Evolutionary conservation across 1,139 yeast genomes (phyloP).

Genomic region (Saccharomyces hybrid): DNA sequence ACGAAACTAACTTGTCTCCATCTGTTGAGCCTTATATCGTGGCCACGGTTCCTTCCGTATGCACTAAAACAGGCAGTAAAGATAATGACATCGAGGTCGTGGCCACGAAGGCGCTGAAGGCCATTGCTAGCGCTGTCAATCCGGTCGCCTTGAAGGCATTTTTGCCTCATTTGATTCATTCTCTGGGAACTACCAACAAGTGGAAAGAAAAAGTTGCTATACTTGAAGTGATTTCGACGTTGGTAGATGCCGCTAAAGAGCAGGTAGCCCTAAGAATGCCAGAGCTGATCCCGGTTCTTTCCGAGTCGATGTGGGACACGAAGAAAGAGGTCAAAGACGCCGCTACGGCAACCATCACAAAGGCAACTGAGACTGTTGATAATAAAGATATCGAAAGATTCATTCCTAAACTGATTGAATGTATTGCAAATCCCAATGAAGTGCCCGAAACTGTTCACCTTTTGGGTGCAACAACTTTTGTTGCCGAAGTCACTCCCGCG

Average conservation of each 20-base stretch:
- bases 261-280: slow-evolving; percentile 98
- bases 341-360: slow-evolving; percentile 89
- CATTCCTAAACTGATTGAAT: slow-evolving; percentile 92
- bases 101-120: slow-evolving; percentile 65
- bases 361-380: slow-evolving; percentile 93
- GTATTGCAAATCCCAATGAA: slow-evolving; percentile 92
- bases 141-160: slow-evolving; percentile 87
- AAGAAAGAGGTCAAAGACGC: slow-evolving; percentile 95
- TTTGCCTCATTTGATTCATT: slow-evolving; percentile 67
- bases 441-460: slow-evolving; percentile 97
- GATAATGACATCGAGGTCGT: slow-evolving; percentile 60
- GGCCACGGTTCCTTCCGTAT: slow-evolving; percentile 57
- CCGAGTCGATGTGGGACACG: slow-evolving; percentile 99
- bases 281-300: slow-evolving; percentile 92
- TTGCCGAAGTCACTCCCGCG: slow-evolving; percentile 98
- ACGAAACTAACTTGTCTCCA: slow-evolving; percentile 70
- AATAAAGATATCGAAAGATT: slow-evolving; percentile 99
- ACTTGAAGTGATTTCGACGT: slow-evolving; percentile 69
- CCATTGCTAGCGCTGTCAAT: slow-evolving; percentile 73
- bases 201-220: slow-evolving; percentile 97
- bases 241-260: slow-evolving; percentile 88
- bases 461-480: slow-evolving; percentile 98
- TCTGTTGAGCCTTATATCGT: slow-evolving; percentile 93
- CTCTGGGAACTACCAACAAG: slow-evolving; percentile 70
- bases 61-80: slow-evolving; percentile 85